Evolutionary conservation across 352 stramenopile species (phyloP).

Genomic region (Globisporangium camurandrum): DNA sequence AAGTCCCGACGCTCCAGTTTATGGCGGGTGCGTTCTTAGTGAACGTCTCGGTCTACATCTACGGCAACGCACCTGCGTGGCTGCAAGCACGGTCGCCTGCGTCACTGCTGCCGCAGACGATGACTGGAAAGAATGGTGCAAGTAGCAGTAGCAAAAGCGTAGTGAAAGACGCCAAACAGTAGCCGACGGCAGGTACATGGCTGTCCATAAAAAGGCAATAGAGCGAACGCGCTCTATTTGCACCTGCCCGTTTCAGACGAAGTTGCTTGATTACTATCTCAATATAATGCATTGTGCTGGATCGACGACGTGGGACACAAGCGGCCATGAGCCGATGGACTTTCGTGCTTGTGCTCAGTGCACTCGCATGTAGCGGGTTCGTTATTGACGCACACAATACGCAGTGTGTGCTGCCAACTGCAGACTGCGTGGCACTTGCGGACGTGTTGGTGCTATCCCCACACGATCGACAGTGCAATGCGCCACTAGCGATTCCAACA

Average conservation of each 20-base stretch:
- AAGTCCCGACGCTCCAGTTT: slow-evolving; percentile 70
- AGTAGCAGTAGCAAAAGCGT: background rate
- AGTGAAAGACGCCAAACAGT: background rate
- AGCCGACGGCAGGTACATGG: no score
- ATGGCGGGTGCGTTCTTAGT: slow-evolving; percentile 65
- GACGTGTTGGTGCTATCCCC: no score
- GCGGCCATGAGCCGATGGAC: background rate
- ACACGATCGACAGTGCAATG: no score
- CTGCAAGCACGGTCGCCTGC: slow-evolving; percentile 11
- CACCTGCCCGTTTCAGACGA: no score
- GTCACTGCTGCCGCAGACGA: slow-evolving; percentile 13
- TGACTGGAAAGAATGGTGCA: no score
- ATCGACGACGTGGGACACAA: background rate
- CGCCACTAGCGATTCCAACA: no score
- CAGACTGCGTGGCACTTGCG: no score
- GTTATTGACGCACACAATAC: background rate
- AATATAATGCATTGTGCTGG: no score
- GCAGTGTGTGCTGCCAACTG: no score
- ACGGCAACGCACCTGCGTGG: slow-evolving; percentile 53
- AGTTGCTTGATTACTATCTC: no score
- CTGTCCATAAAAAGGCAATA: no score
- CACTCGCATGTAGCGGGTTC: background rate
- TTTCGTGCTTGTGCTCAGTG: background rate
- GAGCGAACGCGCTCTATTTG: no score
- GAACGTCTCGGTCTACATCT: slow-evolving; percentile 76